Base-by-base conservation (phyloP, 371 early-diverging fungal species). In the Mucor velutinosus region DNA sequence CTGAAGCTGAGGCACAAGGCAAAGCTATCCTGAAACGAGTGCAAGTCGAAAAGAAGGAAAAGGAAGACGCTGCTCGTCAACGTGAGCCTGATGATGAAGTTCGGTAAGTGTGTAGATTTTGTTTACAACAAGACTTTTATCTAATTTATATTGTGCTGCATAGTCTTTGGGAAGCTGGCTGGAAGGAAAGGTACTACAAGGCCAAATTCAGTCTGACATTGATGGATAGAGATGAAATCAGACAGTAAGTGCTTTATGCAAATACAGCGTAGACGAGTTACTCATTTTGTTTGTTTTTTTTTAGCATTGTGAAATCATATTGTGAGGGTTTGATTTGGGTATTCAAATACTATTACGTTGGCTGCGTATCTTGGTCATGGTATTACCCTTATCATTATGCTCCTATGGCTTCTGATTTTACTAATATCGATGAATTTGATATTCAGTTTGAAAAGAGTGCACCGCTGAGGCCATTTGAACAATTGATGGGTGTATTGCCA, bases 281-380 rank as follows among this genome's bases (percentile, higher is more conserved):
- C 21, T 47, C 10, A 47, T 19, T 41, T 8, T 37, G 4, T 33
- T 11, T 39, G 4, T 14, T 8, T 8, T n/a, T 33, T 58, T 35
- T 63, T 74, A 87, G 90, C 15, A 82, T 97, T 65, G 96, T 92
- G 14, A 88, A 88, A 60, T 88, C 92, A 58, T 99, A 99, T 70
- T 88, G 98, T 49, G 95, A 97, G 76, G 99, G 99, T n/a, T 85
- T 99, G 35, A 92, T 93, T 70, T 99, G 99, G 99, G 97, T 99
- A 27, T 90, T 98, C 63, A 90, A 91, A 71, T 99, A 99, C 80
- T 99, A 99, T 74, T 96, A 96, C 77, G 87, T 91, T 73, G 90
- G 98, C 21, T 93, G 93, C 66, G 94, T 91, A 14, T 95, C 96
- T 23, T 99, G 99, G 99, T 90, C 93, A 37, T 99, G 98, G 98